Conservation (phyloP, 148 eudicot species). For the Rhododendron henanense region DNA sequence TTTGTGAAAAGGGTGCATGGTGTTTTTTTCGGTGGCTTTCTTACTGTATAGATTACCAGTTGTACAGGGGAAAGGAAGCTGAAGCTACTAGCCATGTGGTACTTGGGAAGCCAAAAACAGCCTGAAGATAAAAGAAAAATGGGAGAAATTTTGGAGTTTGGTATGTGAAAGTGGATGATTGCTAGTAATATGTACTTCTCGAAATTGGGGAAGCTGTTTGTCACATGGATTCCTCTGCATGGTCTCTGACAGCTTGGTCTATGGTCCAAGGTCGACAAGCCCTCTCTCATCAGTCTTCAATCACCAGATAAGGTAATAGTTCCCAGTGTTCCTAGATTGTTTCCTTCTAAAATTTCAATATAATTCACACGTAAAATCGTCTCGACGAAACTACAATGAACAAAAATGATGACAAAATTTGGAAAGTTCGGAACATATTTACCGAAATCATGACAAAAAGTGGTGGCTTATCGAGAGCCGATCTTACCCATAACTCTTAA, state of each 20-base stretch:
- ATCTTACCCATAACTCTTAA: too few relatives aligned
- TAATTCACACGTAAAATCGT: background rate
- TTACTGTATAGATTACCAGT: background rate
- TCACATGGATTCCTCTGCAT: conserved; percentile 55
- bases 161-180: conserved; percentile 16
- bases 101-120: conserved; percentile 6
- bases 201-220: conserved; percentile 8
- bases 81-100: conserved; percentile 10
- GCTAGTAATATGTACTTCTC: conserved; percentile 13
- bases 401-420: too few relatives aligned
- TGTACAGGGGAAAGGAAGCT: background rate
- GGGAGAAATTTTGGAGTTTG: conserved; percentile 7
- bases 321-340: conserved; percentile 17
- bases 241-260: conserved; percentile 50
- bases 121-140: background rate
- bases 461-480: too few relatives aligned
- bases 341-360: background rate
- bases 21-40: background rate
- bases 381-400: too few relatives aligned
- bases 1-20: background rate
- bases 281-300: conserved; percentile 33
- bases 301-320: conserved; percentile 33
- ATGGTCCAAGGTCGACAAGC: conserved; percentile 32
- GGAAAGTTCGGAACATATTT: too few relatives aligned
- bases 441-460: too few relatives aligned